Evolutionary conservation across 352 stramenopile species (phyloP).

Genomic region (Phytophthora quininea): DNA sequence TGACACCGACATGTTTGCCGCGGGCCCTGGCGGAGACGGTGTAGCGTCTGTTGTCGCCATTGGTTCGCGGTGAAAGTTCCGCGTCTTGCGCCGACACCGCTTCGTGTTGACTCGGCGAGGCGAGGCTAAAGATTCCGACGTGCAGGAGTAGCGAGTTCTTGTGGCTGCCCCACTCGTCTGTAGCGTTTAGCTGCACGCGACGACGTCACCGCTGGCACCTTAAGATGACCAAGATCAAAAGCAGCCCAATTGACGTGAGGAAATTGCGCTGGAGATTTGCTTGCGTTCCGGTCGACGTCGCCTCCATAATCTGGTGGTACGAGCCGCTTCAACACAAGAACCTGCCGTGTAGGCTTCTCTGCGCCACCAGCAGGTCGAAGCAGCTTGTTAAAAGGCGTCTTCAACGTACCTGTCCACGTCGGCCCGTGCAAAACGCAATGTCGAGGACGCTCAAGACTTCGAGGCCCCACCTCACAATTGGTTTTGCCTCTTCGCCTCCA

Average conservation of each 20-base stretch:
- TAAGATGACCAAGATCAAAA: not conserved
- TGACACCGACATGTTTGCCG: too few species aligned
- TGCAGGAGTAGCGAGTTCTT: not conserved
- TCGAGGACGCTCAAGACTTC: not conserved
- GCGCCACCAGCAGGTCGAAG: constrained; percentile 5
- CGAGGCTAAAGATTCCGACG: too few species aligned
- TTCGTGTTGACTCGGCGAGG: too few species aligned
- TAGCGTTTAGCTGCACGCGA: constrained; percentile 11
- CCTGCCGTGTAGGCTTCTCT: constrained; percentile 21
- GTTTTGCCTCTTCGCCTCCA: constrained; percentile 13
- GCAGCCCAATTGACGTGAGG: constrained; percentile 13
- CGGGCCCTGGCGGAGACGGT: too few species aligned
- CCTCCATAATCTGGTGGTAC: constrained; percentile 8
- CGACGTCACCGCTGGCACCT: constrained; percentile 15
- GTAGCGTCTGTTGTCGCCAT: too few species aligned
- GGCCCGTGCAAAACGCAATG: constrained; percentile 15
- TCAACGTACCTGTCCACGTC: constrained; percentile 6
- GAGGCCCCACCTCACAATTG: constrained; percentile 14
- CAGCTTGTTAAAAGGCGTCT: constrained; percentile 1
- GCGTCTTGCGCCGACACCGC: too few species aligned
- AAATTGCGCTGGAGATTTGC: constrained; percentile 24
- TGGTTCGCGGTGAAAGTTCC: too few species aligned
- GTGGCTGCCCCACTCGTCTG: constrained; percentile 3
- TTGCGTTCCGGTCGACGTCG: constrained; percentile 24
- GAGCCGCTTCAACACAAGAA: constrained; percentile 25